These are phyloP conservation scores for Cupressus sempervirens DNA, from an alignment of 75 land plant species.

Conservation along the genomic window DNA sequence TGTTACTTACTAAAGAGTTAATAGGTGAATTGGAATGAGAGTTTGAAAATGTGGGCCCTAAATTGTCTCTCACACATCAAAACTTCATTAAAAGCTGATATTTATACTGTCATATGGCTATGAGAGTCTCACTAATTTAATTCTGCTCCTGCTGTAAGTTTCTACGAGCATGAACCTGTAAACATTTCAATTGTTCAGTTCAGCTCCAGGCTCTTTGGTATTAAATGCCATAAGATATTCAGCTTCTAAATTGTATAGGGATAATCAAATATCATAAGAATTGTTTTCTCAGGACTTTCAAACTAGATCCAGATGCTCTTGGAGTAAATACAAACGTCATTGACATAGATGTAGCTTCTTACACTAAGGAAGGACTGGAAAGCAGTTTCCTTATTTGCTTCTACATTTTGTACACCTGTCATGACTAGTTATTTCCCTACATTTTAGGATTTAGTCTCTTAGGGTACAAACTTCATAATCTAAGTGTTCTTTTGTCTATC, in stretches of 20 bases:
- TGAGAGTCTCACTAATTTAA: too few species aligned
- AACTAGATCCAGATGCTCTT: neutral
- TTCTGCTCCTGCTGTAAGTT: too few species aligned
- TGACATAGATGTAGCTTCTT: neutral
- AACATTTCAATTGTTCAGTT: too few species aligned
- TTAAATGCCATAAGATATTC: neutral
- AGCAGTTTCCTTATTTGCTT: neutral
- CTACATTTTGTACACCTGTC: neutral
- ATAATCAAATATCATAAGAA: neutral
- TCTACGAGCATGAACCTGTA: too few species aligned
- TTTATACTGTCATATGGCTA: too few species aligned
- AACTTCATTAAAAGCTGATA: too few species aligned
- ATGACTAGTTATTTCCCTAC: neutral
- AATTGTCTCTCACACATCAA: too few species aligned
- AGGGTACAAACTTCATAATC: neutral
- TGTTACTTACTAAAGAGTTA: too few species aligned
- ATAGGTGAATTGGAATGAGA: too few species aligned
- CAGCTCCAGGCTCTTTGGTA: neutral
- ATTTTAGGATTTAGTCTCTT: neutral
- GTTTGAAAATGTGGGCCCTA: too few species aligned
- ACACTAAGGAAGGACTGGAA: neutral
- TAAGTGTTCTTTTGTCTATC: too few species aligned
- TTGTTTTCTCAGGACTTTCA: neutral
- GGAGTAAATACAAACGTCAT: neutral
- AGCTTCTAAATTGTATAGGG: neutral